Evolutionary conservation across 106 monocot genomes (phyloP).

Genomic region (Dioscorea dumetorum): DNA sequence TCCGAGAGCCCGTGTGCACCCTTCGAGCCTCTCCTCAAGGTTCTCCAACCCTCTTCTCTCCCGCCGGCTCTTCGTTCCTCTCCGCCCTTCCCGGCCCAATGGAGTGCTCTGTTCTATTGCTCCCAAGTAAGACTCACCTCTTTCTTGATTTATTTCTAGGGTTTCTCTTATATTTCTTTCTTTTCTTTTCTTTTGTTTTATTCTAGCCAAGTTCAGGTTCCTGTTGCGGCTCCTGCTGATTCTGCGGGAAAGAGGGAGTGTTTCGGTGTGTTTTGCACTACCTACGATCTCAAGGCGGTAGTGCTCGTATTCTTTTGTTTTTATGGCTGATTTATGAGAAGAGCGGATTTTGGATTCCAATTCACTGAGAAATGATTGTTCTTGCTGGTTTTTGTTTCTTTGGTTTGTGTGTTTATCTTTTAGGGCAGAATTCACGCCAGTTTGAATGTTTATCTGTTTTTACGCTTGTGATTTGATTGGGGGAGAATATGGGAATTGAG

Average conservation of each 20-base stretch:
- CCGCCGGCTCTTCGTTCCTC: background rate
- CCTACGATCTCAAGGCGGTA: conserved; percentile 73
- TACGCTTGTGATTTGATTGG: too few relatives aligned
- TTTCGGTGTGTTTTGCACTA: conserved; percentile 84
- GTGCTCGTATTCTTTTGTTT: background rate
- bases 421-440: too few relatives aligned
- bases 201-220: conserved; percentile 55
- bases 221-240: conserved; percentile 14
- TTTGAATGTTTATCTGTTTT: too few relatives aligned
- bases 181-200: background rate
- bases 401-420: too few relatives aligned
- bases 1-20: conserved; percentile 8
- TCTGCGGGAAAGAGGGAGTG: conserved; percentile 37
- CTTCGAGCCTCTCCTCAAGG: conserved; percentile 19
- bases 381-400: too few relatives aligned
- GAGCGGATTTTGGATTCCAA: background rate
- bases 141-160: background rate
- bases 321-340: background rate
- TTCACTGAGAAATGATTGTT: too few relatives aligned
- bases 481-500: too few relatives aligned
- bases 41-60: conserved; percentile 1
- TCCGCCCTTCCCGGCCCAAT: conserved; percentile 1
- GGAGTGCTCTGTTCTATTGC: conserved; percentile 54
- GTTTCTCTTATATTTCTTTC: background rate
- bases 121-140: conserved; percentile 22